Evolutionary conservation across 2,329 filamentous ascomycete species (phyloP).

Genomic region (Fusarium circinatum): DNA sequence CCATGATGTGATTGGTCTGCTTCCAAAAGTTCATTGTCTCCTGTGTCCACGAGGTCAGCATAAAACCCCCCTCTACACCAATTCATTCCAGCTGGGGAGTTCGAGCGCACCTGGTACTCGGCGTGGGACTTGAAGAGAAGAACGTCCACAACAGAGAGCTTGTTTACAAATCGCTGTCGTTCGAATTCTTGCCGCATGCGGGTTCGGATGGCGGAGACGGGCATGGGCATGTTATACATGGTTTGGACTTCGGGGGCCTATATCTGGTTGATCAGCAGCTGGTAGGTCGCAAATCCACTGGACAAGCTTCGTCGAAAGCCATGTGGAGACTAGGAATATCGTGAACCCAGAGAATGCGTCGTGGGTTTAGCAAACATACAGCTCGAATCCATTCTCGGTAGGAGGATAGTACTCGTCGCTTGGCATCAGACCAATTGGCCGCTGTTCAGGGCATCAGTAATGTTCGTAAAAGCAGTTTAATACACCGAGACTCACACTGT

Average conservation of each 20-base stretch:
- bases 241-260: conserved; percentile 96
- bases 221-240: conserved; percentile 94
- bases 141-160: conserved; percentile 88
- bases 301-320: background rate
- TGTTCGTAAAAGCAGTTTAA: background rate
- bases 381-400: conserved; percentile 97
- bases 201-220: conserved; percentile 86
- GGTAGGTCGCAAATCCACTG: background rate
- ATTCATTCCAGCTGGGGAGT: conserved; percentile 66
- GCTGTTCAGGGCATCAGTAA: conserved; percentile 67
- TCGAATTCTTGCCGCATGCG: conserved; percentile 98
- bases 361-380: conserved; percentile 68
- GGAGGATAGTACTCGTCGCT: conserved; percentile 83
- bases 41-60: conserved; percentile 57
- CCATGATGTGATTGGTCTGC: conserved; percentile 93
- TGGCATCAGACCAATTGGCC: conserved; percentile 88
- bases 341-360: background rate
- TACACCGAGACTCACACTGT: conserved; percentile 69
- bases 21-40: conserved; percentile 99
- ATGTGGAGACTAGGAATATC: background rate
- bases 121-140: conserved; percentile 89
- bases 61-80: background rate
- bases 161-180: conserved; percentile 90
- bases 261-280: conserved; percentile 29
- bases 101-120: conserved; percentile 83